Percentiles rank a stretch among this genome's conserved stretches.
These are phyloP conservation scores for Fusarium buxicola DNA, from an alignment of 2,329 filamentous ascomycete genomes.

Conservation along the genomic window DNA sequence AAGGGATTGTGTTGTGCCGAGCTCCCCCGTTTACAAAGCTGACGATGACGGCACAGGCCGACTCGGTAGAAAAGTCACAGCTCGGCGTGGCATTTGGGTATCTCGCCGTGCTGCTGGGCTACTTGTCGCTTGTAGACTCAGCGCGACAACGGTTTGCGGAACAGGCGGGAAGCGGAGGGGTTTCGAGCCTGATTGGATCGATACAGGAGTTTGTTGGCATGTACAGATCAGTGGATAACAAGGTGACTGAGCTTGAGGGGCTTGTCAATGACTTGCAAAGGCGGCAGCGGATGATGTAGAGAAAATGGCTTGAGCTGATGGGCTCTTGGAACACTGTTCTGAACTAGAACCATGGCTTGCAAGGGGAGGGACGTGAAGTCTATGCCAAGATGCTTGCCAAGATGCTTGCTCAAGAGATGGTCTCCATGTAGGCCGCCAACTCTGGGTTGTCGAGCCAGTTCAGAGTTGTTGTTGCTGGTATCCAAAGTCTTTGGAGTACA, in stretches of 20 bases:
- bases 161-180: conserved; percentile 57
- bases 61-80: conserved; percentile 79
- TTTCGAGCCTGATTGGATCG: conserved; percentile 61
- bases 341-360: conserved; percentile 23
- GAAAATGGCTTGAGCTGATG: conserved; percentile 6
- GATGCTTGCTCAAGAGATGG: conserved; percentile 4
- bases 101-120: conserved; percentile 84
- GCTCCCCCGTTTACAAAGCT: not conserved
- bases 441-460: no score
- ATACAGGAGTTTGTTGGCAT: conserved; percentile 67
- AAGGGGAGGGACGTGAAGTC: conserved; percentile 9
- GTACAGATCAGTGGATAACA: conserved; percentile 62
- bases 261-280: conserved; percentile 53
- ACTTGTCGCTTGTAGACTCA: conserved; percentile 72
- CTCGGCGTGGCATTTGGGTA: conserved; percentile 89
- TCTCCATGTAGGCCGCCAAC: not conserved
- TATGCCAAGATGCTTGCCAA: conserved; percentile 3
- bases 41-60: conserved; percentile 60
- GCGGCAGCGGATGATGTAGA: conserved; percentile 30
- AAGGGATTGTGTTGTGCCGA: conserved; percentile 53
- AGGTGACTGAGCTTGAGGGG: conserved; percentile 53
- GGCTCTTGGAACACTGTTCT: conserved; percentile 20
- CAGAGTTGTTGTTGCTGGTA: not conserved
- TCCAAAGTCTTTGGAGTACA: not conserved
- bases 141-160: conserved; percentile 58